Conservation (phyloP, 768 basidiomycete genomes). For the Leccinum barrowsii region DNA sequence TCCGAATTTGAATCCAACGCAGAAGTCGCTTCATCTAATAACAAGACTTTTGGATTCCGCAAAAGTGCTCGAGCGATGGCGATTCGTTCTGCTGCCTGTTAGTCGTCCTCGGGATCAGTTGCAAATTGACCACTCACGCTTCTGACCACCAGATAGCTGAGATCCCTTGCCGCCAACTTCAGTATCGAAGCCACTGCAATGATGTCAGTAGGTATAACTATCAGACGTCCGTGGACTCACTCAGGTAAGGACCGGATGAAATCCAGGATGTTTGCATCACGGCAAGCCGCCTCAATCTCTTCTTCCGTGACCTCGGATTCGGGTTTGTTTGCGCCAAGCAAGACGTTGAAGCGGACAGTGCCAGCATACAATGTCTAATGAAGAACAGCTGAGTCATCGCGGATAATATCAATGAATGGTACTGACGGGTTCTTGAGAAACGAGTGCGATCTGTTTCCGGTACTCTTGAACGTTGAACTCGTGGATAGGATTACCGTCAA, state of each 20-base stretch:
- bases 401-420: conserved; percentile 2
- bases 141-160: conserved; percentile 86
- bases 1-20: conserved; percentile 90
- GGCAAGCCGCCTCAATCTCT: conserved; percentile 82
- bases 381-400: neutral
- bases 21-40: conserved; percentile 88
- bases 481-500: conserved; percentile 73
- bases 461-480: conserved; percentile 83
- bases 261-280: conserved; percentile 88
- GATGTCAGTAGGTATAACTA: conserved; percentile 6
- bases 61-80: conserved; percentile 92
- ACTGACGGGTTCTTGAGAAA: conserved; percentile 77
- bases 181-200: conserved; percentile 78
- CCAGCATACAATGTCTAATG: conserved; percentile 77
- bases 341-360: conserved; percentile 85
- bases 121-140: conserved; percentile 45
- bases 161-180: conserved; percentile 89
- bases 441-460: conserved; percentile 82
- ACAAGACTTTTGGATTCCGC: conserved; percentile 83
- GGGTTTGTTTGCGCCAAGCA: conserved; percentile 81
- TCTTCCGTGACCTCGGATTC: conserved; percentile 75
- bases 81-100: conserved; percentile 44
- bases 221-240: conserved; percentile 39
- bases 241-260: conserved; percentile 83
- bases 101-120: neutral